These are phyloP conservation scores for Melastoma malabathricum DNA, from an alignment of 345 rosid genomes.

Conservation along the genomic window DNA sequence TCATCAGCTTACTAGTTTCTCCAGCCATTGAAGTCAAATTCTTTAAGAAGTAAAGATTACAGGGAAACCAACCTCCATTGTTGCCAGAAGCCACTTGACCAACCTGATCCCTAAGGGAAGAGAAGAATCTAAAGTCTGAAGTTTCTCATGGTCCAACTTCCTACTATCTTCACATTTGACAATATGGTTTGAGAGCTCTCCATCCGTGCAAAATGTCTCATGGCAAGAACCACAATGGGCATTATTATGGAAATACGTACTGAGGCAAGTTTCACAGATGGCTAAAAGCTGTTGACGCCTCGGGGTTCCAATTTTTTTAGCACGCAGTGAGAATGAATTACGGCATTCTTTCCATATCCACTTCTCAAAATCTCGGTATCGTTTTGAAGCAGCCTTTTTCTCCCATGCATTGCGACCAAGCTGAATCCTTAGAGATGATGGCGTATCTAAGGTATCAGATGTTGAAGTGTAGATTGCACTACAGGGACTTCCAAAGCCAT, in stretches of 20 bases:
- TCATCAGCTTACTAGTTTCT: background rate
- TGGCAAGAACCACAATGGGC: conserved; percentile 60
- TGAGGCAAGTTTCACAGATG: conserved; percentile 55
- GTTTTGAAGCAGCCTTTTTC: conserved; percentile 45
- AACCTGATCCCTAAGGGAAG: conserved; percentile 64
- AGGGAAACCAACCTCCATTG: conserved; percentile 49
- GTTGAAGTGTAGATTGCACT: conserved; percentile 47
- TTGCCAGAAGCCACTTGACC: conserved; percentile 49
- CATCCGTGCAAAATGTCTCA: conserved; percentile 28
- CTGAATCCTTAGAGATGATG: conserved; percentile 58
- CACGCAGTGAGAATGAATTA: conserved; percentile 28
- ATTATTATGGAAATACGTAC: conserved; percentile 35
- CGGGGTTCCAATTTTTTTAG: conserved; percentile 47
- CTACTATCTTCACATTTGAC: conserved; percentile 30
- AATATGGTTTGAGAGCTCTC: conserved; percentile 23
- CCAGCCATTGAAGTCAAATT: background rate
- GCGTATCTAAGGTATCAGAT: conserved; percentile 30
- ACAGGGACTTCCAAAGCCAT: conserved; percentile 38
- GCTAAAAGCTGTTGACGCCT: conserved; percentile 41
- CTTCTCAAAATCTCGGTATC: conserved; percentile 65
- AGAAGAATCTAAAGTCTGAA: conserved; percentile 23
- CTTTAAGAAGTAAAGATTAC: background rate
- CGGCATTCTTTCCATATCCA: conserved; percentile 76
- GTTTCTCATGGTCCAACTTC: conserved; percentile 19
- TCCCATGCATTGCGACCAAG: conserved; percentile 58